A percentile compares a stretch with the other conserved stretches of the same genome.
Conservation (phyloP, 179 eudicot species). For the Amaranthus tricolor region DNA sequence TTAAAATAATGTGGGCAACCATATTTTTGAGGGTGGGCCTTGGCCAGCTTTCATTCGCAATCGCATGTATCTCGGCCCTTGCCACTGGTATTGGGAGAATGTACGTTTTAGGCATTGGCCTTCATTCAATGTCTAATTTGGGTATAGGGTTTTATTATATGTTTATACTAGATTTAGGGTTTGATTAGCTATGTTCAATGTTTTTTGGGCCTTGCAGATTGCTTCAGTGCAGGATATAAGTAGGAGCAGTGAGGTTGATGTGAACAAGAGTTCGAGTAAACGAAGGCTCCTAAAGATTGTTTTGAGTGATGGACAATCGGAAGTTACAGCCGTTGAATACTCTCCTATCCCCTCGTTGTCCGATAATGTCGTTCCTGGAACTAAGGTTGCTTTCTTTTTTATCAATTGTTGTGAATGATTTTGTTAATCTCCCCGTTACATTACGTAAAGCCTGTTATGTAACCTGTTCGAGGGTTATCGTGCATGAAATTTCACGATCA, state of each 20-base stretch:
- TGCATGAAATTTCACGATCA: too few relatives aligned
- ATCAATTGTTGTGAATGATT: background rate
- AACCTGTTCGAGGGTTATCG: too few relatives aligned
- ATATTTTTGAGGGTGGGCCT: too few relatives aligned
- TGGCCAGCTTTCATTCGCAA: too few relatives aligned
- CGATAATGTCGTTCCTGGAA: conserved; percentile 74
- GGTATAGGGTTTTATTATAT: background rate
- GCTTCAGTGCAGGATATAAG: conserved; percentile 71
- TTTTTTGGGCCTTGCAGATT: conserved; percentile 39
- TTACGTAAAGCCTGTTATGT: too few relatives aligned
- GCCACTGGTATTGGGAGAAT: too few relatives aligned
- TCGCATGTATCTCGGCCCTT: too few relatives aligned
- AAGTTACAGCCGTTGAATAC: conserved; percentile 73
- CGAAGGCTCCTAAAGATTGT: conserved; percentile 59
- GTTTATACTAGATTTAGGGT: background rate
- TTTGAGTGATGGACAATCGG: conserved; percentile 79
- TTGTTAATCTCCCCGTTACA: background rate
- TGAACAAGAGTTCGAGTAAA: conserved; percentile 39
- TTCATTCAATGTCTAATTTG: too few relatives aligned
- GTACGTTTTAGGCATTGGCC: too few relatives aligned
- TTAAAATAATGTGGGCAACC: too few relatives aligned
- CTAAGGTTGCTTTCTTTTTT: conserved; percentile 51
- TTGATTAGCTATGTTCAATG: conserved; percentile 8
- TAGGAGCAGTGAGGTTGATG: conserved; percentile 51
- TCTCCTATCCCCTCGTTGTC: conserved; percentile 59